Base-by-base conservation (phyloP, 345 rosid species). In the Physaria fendleri region DNA sequence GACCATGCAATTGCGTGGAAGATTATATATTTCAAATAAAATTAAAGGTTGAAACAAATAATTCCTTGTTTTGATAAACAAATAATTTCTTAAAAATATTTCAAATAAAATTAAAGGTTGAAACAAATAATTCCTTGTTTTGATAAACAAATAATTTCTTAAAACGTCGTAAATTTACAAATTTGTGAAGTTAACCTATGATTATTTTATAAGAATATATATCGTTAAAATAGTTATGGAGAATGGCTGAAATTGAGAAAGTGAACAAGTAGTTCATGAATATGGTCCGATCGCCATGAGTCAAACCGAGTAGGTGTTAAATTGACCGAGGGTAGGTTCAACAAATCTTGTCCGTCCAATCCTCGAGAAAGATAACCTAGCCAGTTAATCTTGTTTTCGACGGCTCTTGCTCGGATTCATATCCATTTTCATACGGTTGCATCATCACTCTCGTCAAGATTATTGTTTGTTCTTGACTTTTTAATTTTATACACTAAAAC, bases 391-490 rank as follows among this genome's bases (percentile, higher is more conserved):
- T 32, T 33, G 45, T 35, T 24, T 43, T 53, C 47, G 55, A 68
- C 40, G 39, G 54, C 60, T 68, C 60, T n/a, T 1, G 40, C 24
- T 48, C 27, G 34, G 54, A 14, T 20, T 40, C 25, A 42, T 24
- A 44, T 45, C 50, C 28, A 6, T 25, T 32, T 50, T 10, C 18
- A 46, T 14, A 17, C 44, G 3, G 24, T 45, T 60, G 27, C 73
- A 61, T 69, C 73, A 69, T 54, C 57, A 23, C 68, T 29, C 56
- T 61, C 56, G 63, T 61, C 68, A 69, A 53, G 21, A 52, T 59
- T 35, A 12, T 69, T 61, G 13, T 52, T 43, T 14, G 22, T 33
- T 32, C 9, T 33, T 59, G 13, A 67, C 60, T 49, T 49, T n/a
- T 6, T 59, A 25, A 24, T 41, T 59, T 59, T 67, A 53, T 14